phyloP scores from a whole-genome alignment of 768 basidiomycete species.

The Hypsizygus marmoreus region DNA sequence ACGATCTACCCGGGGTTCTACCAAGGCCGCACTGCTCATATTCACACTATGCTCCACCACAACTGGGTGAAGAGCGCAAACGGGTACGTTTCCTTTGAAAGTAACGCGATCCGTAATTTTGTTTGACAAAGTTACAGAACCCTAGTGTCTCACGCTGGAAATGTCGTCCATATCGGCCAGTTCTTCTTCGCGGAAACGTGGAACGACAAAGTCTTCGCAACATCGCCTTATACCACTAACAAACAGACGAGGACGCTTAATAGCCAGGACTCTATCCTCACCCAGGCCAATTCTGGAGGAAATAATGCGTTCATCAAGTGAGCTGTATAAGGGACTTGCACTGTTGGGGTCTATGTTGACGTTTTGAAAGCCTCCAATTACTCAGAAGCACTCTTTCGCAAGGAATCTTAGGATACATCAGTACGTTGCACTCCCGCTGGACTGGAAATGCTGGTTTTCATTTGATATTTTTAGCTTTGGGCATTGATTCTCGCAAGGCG shows the following conservation, averaged over 20 bases:
- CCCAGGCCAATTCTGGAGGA: conserved; percentile 19
- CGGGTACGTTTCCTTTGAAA: conserved; percentile 14
- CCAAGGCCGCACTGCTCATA: conserved; percentile 33
- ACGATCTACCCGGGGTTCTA: conserved; percentile 35
- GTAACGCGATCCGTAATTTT: neutral
- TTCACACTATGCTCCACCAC: conserved; percentile 32
- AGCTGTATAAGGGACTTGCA: neutral
- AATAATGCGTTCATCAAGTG: conserved; percentile 29
- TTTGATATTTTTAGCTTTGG: neutral
- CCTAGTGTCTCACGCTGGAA: conserved; percentile 28
- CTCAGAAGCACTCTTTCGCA: conserved; percentile 14
- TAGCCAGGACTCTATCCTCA: conserved; percentile 30
- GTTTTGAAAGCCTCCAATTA: conserved; percentile 7
- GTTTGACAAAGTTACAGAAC: conserved; percentile 18
- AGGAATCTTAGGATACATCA: conserved; percentile 28
- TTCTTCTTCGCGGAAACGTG: conserved; percentile 36
- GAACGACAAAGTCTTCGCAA: conserved; percentile 27
- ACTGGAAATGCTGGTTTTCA: neutral
- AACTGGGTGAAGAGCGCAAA: conserved; percentile 18
- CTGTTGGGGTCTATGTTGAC: neutral
- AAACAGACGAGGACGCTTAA: conserved; percentile 28
- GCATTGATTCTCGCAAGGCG: conserved; percentile 8
- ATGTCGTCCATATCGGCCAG: conserved; percentile 34
- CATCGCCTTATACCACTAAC: conserved; percentile 27
- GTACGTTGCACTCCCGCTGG: conserved; percentile 11